Evolutionary conservation across 1,284 basidiomycete genomes (phyloP).

Genomic region (Malassezia cuniculi): DNA sequence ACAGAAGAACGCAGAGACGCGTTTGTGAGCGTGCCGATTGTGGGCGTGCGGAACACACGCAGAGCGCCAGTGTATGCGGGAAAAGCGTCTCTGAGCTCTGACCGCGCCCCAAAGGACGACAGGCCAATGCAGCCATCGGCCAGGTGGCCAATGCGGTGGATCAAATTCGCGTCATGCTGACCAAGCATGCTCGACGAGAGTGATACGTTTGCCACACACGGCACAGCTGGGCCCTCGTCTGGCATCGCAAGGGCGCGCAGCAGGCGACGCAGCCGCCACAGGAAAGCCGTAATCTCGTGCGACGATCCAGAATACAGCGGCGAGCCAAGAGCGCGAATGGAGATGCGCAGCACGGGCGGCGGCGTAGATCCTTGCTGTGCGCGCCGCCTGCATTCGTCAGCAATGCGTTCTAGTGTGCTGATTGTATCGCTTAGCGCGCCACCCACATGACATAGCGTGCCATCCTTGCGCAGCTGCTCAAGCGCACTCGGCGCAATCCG

Average conservation of each 20-base stretch:
- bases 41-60: slow-evolving; percentile 27
- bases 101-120: slow-evolving; percentile 23
- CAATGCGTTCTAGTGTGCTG: too few relatives aligned
- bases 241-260: slow-evolving; percentile 22
- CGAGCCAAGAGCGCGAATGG: slow-evolving; percentile 28
- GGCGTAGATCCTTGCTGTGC: not conserved
- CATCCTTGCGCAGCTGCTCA: slow-evolving; percentile 18
- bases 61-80: slow-evolving; percentile 29
- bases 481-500: slow-evolving; percentile 20
- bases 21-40: slow-evolving; percentile 28
- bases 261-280: slow-evolving; percentile 21
- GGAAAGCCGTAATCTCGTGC: slow-evolving; percentile 7
- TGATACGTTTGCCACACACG: slow-evolving; percentile 20
- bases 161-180: slow-evolving; percentile 11
- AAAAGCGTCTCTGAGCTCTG: slow-evolving; percentile 20
- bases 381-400: too few relatives aligned
- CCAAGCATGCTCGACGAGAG: slow-evolving; percentile 21
- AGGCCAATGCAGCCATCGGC: slow-evolving; percentile 26
- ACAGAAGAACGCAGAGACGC: slow-evolving; percentile 25
- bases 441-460: slow-evolving; percentile 13
- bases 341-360: slow-evolving; percentile 25
- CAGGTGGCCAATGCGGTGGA: slow-evolving; percentile 21
- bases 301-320: slow-evolving; percentile 27
- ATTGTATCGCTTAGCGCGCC: too few relatives aligned
- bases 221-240: slow-evolving; percentile 10